Percentiles rank a stretch among this genome's conserved stretches.
Conservation (phyloP, 306 rosid species). For the Rosa multiflora region DNA sequence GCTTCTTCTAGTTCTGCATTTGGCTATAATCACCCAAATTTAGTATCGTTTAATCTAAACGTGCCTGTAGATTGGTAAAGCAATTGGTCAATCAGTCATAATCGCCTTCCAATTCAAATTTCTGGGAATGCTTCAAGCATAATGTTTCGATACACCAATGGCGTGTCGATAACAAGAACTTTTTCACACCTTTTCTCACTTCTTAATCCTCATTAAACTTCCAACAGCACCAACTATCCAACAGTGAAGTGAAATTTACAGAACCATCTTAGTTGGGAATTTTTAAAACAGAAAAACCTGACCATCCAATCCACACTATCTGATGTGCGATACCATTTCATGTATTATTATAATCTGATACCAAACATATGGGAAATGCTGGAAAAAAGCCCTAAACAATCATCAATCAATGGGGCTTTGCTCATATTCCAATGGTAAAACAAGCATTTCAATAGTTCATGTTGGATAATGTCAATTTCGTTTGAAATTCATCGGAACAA, state of each 20-base stretch:
- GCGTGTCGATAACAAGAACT: neutral
- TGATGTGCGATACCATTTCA: neutral
- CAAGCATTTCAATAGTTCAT: conserved; percentile 1
- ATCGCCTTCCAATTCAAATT: neutral
- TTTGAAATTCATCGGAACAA: neutral
- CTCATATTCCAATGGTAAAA: neutral
- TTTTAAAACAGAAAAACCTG: neutral
- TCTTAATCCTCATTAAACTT: neutral
- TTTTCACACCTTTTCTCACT: neutral
- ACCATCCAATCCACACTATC: neutral
- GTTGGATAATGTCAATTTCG: neutral
- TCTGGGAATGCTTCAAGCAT: conserved; percentile 3
- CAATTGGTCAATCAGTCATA: neutral
- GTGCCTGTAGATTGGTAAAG: neutral
- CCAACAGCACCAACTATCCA: neutral
- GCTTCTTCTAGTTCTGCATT: neutral
- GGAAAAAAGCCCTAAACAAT: neutral
- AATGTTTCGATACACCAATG: neutral
- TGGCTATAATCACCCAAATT: neutral
- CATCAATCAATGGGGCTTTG: neutral
- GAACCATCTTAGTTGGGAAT: neutral
- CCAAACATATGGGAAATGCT: neutral
- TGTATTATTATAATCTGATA: neutral
- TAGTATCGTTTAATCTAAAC: neutral
- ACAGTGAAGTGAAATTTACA: neutral